Conservation (phyloP, 2,329 filamentous ascomycete species). For the Botrytis porri region DNA sequence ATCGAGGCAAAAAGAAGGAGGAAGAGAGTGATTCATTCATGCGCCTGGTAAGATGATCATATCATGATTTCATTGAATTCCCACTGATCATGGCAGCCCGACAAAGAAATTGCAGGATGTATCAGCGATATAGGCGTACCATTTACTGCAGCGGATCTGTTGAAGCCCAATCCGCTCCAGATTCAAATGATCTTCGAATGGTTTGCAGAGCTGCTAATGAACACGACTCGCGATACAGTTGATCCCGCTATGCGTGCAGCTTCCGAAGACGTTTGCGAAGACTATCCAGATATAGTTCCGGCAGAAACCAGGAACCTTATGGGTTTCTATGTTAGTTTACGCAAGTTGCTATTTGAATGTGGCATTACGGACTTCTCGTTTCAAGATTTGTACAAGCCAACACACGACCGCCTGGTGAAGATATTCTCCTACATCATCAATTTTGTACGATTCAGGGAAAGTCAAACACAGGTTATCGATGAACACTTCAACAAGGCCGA, state of each 20-base stretch:
- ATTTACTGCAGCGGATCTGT: constrained; percentile 80
- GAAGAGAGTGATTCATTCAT: constrained; percentile 57
- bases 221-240: constrained; percentile 87
- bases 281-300: constrained; percentile 79
- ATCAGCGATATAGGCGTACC: constrained; percentile 95
- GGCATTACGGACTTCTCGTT: constrained; percentile 93
- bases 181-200: constrained; percentile 98
- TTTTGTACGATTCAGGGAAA: constrained; percentile 95
- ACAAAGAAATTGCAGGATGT: constrained; percentile 87
- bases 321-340: constrained; percentile 88
- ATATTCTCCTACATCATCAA: constrained; percentile 99
- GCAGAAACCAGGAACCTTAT: constrained; percentile 89
- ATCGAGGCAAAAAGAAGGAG: constrained; percentile 51
- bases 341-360: constrained; percentile 78
- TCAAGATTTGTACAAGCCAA: constrained; percentile 85
- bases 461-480: constrained; percentile 84
- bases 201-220: constrained; percentile 92
- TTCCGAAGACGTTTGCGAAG: constrained; percentile 80
- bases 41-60: constrained; percentile 47
- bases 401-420: constrained; percentile 84
- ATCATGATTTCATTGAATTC: constrained; percentile 6
- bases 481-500: constrained; percentile 91
- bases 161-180: constrained; percentile 90
- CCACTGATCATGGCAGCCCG: constrained; percentile 41
- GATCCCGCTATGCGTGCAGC: constrained; percentile 94